Conservation (phyloP, 202 grass and related monocot species). For the Eragrostis tef region DNA sequence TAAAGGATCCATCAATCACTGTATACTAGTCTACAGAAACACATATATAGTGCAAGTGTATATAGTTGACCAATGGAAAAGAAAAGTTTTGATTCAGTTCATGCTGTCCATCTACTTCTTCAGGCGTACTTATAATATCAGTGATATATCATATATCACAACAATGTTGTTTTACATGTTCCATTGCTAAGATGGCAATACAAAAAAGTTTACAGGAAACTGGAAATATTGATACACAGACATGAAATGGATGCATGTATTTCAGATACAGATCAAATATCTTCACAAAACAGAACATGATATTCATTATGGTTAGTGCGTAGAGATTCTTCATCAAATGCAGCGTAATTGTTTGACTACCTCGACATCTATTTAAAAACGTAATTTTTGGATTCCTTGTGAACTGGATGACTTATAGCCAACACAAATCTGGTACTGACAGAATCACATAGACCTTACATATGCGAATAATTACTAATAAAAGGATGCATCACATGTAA, state of each 20-base stretch:
- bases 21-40: conserved; percentile 6
- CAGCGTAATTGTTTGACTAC: conserved; percentile 25
- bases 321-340: neutral
- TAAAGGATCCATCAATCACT: conserved; percentile 39
- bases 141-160: neutral
- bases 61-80: conserved; percentile 32
- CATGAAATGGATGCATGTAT: conserved; percentile 14
- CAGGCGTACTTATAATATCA: conserved; percentile 7
- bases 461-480: conserved; percentile 1
- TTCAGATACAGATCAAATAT: conserved; percentile 1
- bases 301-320: conserved; percentile 20
- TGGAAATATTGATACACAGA: conserved; percentile 19
- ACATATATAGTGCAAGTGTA: conserved; percentile 42
- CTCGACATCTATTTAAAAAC: conserved; percentile 1
- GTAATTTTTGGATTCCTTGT: conserved; percentile 8
- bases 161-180: conserved; percentile 17
- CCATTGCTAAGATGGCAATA: neutral
- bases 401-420: conserved; percentile 3
- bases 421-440: neutral
- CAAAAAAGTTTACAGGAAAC: conserved; percentile 13
- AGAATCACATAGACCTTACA: conserved; percentile 1
- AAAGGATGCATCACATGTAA: neutral
- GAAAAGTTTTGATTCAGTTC: conserved; percentile 44
- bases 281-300: neutral
- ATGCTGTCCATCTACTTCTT: neutral